phyloP scores from a whole-genome alignment of 2,329 filamentous ascomycete genomes.

The Mycosphaerella sp. region DNA sequence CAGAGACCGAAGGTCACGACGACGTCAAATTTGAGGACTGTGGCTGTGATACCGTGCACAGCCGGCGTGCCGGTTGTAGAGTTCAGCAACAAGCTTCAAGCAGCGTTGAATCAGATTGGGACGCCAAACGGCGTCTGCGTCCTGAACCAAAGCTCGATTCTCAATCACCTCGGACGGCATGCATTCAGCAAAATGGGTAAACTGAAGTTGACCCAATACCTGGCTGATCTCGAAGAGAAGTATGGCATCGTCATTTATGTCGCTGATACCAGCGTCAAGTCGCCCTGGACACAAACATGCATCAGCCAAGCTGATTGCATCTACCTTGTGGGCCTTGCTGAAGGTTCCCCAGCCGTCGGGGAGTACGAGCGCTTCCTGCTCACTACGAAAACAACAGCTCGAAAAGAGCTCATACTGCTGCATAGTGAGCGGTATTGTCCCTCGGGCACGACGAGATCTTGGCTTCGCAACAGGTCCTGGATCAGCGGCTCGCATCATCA shows the following conservation, averaged over 20 bases:
- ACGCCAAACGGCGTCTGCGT: constrained; percentile 84
- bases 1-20: constrained; percentile 65
- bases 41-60: constrained; percentile 85
- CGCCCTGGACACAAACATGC: constrained; percentile 97
- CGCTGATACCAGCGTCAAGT: constrained; percentile 93
- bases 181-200: constrained; percentile 98
- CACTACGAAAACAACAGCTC: constrained; percentile 92
- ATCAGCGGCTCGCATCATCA: constrained; percentile 98
- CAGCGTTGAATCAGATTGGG: constrained; percentile 81
- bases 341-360: constrained; percentile 81
- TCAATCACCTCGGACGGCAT: constrained; percentile 91
- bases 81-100: constrained; percentile 83
- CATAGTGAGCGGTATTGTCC: constrained; percentile 83
- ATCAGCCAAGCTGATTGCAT: constrained; percentile 97
- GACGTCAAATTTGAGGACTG: constrained; percentile 84
- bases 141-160: constrained; percentile 84
- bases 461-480: constrained; percentile 87
- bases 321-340: constrained; percentile 81
- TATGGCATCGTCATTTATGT: constrained; percentile 94
- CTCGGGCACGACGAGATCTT: constrained; percentile 77
- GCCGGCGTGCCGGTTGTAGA: constrained; percentile 89
- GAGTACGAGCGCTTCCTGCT: constrained; percentile 96
- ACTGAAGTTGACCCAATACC: constrained; percentile 87
- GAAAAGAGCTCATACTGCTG: constrained; percentile 84
- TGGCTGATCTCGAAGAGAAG: constrained; percentile 94